These are phyloP conservation scores for Metschnikowia matae DNA, from an alignment of 805 yeast species.

Conservation along the genomic window DNA sequence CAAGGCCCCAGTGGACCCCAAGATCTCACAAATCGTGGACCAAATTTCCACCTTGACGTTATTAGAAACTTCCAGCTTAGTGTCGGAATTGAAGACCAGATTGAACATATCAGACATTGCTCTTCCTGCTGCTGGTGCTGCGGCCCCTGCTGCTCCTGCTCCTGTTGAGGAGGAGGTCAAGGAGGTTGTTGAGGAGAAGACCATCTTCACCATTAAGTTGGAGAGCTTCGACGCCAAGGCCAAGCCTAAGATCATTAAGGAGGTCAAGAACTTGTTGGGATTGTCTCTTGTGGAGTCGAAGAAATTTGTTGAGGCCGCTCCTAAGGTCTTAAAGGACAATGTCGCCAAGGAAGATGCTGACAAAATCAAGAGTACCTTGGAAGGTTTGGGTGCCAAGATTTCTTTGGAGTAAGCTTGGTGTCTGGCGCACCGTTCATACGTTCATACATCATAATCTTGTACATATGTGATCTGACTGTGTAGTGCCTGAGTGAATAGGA, in stretches of 20 bases:
- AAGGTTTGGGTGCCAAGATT: constrained; percentile 93
- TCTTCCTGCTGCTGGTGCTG: constrained; percentile 58
- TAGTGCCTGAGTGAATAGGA: neutral
- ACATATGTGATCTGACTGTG: constrained; percentile 13
- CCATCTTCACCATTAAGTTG: constrained; percentile 86
- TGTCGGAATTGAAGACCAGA: constrained; percentile 71
- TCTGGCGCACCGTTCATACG: constrained; percentile 7
- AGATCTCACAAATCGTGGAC: constrained; percentile 82
- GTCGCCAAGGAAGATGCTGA: constrained; percentile 98
- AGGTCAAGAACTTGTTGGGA: constrained; percentile 87
- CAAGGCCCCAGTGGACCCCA: constrained; percentile 70
- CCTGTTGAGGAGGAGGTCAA: constrained; percentile 70
- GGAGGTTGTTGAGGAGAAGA: constrained; percentile 84
- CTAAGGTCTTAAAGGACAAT: constrained; percentile 91
- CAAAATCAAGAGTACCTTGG: constrained; percentile 87
- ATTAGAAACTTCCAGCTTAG: constrained; percentile 85
- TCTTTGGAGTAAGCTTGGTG: constrained; percentile 59
- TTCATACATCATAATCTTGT: constrained; percentile 19
- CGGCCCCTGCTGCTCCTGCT: constrained; percentile 58
- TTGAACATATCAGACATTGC: constrained; percentile 93
- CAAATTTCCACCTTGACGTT: constrained; percentile 88
- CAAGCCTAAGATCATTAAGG: constrained; percentile 97
- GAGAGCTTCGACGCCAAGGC: constrained; percentile 92
- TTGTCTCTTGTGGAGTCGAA: constrained; percentile 93
- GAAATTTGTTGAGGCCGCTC: constrained; percentile 97